phyloP scores from a whole-genome alignment of 768 basidiomycete genomes.

The Termitomyces sp. region DNA sequence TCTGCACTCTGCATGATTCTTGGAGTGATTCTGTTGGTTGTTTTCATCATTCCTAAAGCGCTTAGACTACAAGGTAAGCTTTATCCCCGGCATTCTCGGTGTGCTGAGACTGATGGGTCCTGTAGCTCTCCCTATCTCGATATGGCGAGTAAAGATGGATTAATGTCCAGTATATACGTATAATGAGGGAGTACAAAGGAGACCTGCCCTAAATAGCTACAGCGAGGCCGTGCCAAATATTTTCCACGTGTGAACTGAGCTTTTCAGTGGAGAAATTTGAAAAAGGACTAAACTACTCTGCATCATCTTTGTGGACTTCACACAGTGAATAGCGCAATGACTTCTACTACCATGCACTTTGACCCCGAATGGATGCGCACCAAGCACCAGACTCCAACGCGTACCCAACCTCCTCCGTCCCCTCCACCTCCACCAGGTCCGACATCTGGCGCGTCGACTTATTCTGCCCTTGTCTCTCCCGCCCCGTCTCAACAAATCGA shows the following conservation, averaged over 20 bases:
- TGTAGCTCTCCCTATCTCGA: slow-evolving; percentile 62
- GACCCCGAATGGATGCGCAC: slow-evolving; percentile 92
- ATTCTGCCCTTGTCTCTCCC: slow-evolving; percentile 65
- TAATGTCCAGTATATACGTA: slow-evolving; percentile 6
- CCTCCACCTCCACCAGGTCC: slow-evolving; percentile 59
- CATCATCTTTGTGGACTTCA: slow-evolving; percentile 13
- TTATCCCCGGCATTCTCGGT: not conserved
- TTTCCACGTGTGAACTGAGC: slow-evolving; percentile 37
- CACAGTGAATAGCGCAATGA: slow-evolving; percentile 32
- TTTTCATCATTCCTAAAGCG: slow-evolving; percentile 82
- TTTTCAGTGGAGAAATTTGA: slow-evolving; percentile 29
- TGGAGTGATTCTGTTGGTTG: slow-evolving; percentile 69
- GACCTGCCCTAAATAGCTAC: slow-evolving; percentile 37
- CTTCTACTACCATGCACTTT: slow-evolving; percentile 78
- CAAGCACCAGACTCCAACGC: slow-evolving; percentile 57
- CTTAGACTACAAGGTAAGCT: slow-evolving; percentile 78
- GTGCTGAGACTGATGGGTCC: slow-evolving; percentile 5
- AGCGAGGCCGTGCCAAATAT: slow-evolving; percentile 23
- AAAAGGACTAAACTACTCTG: slow-evolving; percentile 20
- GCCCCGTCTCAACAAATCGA: slow-evolving; percentile 47
- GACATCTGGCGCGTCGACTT: slow-evolving; percentile 56
- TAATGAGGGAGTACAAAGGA: not conserved
- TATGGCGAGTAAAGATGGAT: slow-evolving; percentile 67
- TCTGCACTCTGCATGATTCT: slow-evolving; percentile 74
- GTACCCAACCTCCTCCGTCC: slow-evolving; percentile 53